phyloP scores from a whole-genome alignment of 371 early-diverging fungal species.

The Gilbertella persicaria region DNA sequence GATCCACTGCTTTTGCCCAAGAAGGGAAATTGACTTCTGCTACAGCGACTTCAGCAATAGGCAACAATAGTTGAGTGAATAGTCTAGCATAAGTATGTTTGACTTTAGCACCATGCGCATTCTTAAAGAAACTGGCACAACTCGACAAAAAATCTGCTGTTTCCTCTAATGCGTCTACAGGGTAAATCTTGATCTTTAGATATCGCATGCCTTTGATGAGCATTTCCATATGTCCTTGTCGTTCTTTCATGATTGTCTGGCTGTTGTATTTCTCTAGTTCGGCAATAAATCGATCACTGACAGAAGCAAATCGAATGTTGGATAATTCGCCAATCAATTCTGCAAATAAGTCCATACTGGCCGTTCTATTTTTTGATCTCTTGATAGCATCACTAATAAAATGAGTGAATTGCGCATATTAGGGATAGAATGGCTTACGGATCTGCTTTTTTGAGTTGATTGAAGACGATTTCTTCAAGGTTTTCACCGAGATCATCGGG shows the following conservation, averaged over 20 bases:
- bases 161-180: constrained; percentile 90
- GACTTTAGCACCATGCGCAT: constrained; percentile 77
- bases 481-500: constrained; percentile 86
- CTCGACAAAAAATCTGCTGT: constrained; percentile 89
- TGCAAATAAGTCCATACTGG: constrained; percentile 87
- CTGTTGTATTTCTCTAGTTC: constrained; percentile 78
- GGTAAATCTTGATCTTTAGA: constrained; percentile 83
- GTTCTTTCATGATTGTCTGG: constrained; percentile 53
- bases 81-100: constrained; percentile 91
- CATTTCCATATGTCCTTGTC: constrained; percentile 84
- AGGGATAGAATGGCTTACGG: constrained; percentile 63
- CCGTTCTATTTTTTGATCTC: constrained; percentile 78
- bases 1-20: constrained; percentile 90
- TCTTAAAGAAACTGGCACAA: constrained; percentile 85
- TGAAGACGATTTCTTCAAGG: constrained; percentile 91
- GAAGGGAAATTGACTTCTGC: constrained; percentile 95
- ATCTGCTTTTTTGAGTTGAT: constrained; percentile 83
- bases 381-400: constrained; percentile 68
- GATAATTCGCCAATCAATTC: constrained; percentile 89
- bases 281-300: constrained; percentile 91
- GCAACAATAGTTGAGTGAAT: constrained; percentile 88
- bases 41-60: constrained; percentile 87
- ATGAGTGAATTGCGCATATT: background rate
- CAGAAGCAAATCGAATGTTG: constrained; percentile 85
- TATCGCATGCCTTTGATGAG: constrained; percentile 89